phyloP scores from a whole-genome alignment of 2,329 filamentous ascomycete species.

The Xylaria sp. region DNA sequence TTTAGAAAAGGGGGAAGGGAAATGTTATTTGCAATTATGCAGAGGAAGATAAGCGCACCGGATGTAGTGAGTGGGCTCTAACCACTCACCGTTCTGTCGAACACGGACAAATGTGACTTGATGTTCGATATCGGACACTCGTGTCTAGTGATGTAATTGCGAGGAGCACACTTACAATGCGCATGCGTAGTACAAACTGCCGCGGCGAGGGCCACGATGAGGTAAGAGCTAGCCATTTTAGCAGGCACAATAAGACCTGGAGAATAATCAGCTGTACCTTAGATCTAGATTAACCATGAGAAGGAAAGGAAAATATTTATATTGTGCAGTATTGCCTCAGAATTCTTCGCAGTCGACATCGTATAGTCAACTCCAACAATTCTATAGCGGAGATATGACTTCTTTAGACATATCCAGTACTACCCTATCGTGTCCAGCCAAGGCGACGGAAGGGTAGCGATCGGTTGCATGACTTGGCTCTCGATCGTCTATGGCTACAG shows the following conservation, averaged over 20 bases:
- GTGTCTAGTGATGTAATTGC: too few species aligned
- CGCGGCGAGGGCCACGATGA: background rate
- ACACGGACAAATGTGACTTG: constrained; percentile 3
- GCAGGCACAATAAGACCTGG: too few species aligned
- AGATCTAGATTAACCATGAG: background rate
- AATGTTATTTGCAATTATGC: background rate
- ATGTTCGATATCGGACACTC: background rate
- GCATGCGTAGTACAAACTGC: too few species aligned
- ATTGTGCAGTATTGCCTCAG: background rate
- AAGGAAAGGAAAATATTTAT: too few species aligned
- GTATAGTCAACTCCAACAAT: too few species aligned
- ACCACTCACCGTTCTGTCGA: background rate
- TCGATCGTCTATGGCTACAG: too few species aligned
- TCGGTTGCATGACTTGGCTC: too few species aligned
- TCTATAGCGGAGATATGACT: too few species aligned
- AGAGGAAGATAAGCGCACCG: background rate
- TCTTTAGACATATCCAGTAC: too few species aligned
- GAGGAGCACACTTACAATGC: too few species aligned
- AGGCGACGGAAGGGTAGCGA: too few species aligned
- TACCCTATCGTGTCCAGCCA: too few species aligned
- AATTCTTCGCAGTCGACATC: background rate
- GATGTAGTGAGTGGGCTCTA: background rate
- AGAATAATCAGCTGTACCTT: background rate
- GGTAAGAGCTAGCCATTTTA: background rate
- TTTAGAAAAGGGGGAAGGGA: background rate